A percentile compares a stretch with the other conserved stretches of the same genome.
Conservation (phyloP, 495 filamentous ascomycete species). For the Pyronema omphalodes region DNA sequence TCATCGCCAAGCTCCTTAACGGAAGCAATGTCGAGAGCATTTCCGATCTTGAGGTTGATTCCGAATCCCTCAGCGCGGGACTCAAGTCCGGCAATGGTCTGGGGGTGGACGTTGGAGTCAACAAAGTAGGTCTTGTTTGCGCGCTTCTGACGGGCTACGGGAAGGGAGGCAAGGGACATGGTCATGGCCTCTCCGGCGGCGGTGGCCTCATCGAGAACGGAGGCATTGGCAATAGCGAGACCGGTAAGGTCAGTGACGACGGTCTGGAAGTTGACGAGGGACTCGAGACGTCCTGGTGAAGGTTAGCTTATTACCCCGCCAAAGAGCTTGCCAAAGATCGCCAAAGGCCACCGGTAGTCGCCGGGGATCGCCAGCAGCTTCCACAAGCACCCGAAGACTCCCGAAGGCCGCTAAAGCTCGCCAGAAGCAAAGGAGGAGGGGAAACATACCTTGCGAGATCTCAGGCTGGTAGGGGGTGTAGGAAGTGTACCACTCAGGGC, state of each 20-base stretch:
- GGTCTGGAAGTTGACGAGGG: slow-evolving; percentile 92
- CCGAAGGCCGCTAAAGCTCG: neutral
- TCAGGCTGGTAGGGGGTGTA: slow-evolving; percentile 98
- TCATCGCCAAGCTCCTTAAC: slow-evolving; percentile 55
- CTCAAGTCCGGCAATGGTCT: slow-evolving; percentile 71
- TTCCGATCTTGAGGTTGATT: slow-evolving; percentile 54
- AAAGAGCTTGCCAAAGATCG: neutral
- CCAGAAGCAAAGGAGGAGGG: neutral
- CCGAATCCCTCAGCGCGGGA: slow-evolving; percentile 89
- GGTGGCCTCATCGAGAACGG: slow-evolving; percentile 81
- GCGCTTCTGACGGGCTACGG: slow-evolving; percentile 52
- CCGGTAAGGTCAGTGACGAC: slow-evolving; percentile 78
- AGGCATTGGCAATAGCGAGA: slow-evolving; percentile 83
- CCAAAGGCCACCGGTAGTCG: neutral
- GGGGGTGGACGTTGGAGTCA: slow-evolving; percentile 66
- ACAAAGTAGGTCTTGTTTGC: slow-evolving; percentile 67
- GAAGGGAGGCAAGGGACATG: slow-evolving; percentile 63
- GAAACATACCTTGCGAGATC: slow-evolving; percentile 59
- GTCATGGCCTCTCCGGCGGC: slow-evolving; percentile 97
- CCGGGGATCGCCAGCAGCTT: too few relatives aligned
- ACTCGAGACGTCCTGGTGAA: slow-evolving; percentile 52
- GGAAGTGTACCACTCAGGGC: slow-evolving; percentile 94
- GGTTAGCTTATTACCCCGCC: neutral
- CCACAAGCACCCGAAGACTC: too few relatives aligned
- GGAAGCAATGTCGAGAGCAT: slow-evolving; percentile 43